Evolutionary conservation across 2,329 filamentous ascomycete species (phyloP), one percentile per base, ranked within the genome.

Genomic region (Colletotrichum karsti): DNA sequence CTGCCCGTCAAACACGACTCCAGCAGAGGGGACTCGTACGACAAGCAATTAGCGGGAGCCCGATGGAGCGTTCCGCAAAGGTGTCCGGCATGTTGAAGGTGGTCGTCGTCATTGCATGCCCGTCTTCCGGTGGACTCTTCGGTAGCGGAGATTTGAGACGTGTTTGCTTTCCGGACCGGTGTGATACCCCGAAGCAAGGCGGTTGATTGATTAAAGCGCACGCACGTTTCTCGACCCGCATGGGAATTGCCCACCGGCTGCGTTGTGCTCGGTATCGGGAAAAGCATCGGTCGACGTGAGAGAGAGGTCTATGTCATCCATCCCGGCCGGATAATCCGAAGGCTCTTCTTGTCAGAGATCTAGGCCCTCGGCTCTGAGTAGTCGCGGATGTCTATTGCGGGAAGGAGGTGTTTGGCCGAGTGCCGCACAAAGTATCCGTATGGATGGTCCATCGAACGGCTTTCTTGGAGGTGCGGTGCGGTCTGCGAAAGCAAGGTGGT

Each of bases 21-120:
- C 53, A 48, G 24, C 18, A 53, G 65, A 67, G 65, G 65, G 53
- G 54, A 64, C 44, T 67, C 65, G 65, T 67, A 67, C 60, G 65
- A 67, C 65, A 64, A 46, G 64, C 37, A 67, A 48, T 64, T 64
- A 54, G 65, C 53, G 60, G 65, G 37, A 54, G 39, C 28, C 58
- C 28, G 46, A 58, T 48, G 60, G 44, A 53, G 60, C 37, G 42
- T 33, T 53, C 53, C 53, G 46, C 54, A 35, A 13, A 54, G 39
- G 64, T 64, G 46, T 53, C 51, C 30, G 60, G 37, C 44, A 35
- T 22, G 35, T 53, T 41, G 42, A 33, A 58, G 18, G 28, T 35
- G 30, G 26, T 37, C 51, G 59, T 46, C 59, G 65, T 48, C 37
- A 54, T 54, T 54, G 60, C 54, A 20, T 57, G 28, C n/a, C n/a